Conservation (phyloP, 495 filamentous ascomycete genomes). For the Annulohypoxylon bovei region DNA sequence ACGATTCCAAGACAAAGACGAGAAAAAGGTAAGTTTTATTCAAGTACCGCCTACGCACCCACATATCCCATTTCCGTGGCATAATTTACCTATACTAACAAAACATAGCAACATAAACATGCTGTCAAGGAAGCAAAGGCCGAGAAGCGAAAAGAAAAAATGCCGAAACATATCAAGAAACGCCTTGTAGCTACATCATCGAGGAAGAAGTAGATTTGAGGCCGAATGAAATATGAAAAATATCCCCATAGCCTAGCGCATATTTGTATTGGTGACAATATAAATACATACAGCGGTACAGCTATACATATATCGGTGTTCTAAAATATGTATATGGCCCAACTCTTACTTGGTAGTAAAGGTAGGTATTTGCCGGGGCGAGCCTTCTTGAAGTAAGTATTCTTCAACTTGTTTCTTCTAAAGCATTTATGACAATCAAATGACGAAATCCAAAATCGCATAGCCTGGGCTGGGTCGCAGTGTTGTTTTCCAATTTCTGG, state of each 20-base stretch:
- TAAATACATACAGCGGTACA: background rate
- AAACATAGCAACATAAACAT: constrained; percentile 75
- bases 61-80: background rate
- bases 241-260: background rate
- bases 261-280: background rate
- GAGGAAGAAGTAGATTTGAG: constrained; percentile 46
- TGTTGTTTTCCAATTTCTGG: constrained; percentile 41
- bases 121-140: constrained; percentile 94
- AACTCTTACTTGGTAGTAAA: background rate
- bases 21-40: constrained; percentile 68
- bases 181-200: constrained; percentile 64
- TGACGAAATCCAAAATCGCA: constrained; percentile 48
- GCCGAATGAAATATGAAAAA: constrained; percentile 12
- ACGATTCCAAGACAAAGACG: constrained; percentile 89
- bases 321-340: too few relatives aligned
- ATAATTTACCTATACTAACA: constrained; percentile 31
- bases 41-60: background rate
- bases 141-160: constrained; percentile 90
- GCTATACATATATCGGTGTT: too few relatives aligned
- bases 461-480: constrained; percentile 11
- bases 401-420: background rate
- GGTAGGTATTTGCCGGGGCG: too few relatives aligned
- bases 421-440: constrained; percentile 33
- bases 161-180: constrained; percentile 95
- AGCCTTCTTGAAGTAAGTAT: background rate